Conservation (phyloP, 331 rosid genomes). For the Spiraea crenata region DNA sequence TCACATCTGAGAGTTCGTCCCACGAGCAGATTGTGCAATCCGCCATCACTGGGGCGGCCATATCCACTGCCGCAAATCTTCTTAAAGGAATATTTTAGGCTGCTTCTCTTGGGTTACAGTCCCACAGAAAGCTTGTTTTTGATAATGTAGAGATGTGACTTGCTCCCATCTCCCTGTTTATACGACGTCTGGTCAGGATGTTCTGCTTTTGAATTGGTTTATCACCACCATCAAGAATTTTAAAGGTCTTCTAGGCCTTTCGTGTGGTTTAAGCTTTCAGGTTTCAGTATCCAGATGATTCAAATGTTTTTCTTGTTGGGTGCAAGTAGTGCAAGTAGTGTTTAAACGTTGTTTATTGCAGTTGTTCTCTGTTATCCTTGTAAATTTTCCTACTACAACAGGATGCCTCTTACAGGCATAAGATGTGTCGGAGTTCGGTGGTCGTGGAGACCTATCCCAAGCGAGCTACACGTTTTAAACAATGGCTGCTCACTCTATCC, state of each 20-base stretch:
- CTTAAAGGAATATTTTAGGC: conserved; percentile 59
- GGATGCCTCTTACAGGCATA: no score
- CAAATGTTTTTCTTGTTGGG: no score
- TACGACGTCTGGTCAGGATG: neutral
- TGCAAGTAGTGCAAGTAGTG: no score
- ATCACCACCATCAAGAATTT: neutral
- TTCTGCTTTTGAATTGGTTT: neutral
- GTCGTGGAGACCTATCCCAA: no score
- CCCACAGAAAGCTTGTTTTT: neutral
- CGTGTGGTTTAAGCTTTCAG: neutral
- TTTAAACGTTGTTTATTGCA: no score
- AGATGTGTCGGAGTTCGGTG: no score
- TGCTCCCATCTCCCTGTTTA: neutral
- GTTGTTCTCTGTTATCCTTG: no score
- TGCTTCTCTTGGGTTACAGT: neutral
- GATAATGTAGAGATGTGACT: neutral
- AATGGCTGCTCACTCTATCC: no score
- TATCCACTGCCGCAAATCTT: conserved; percentile 84
- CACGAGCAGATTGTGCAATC: conserved; percentile 81
- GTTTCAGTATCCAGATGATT: neutral
- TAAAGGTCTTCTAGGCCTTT: neutral
- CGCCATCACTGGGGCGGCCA: conserved; percentile 87
- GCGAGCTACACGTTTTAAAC: no score
- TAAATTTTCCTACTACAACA: no score
- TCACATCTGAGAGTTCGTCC: conserved; percentile 51